phyloP scores from a whole-genome alignment of 768 basidiomycete genomes.

The Hericium coralloides region DNA sequence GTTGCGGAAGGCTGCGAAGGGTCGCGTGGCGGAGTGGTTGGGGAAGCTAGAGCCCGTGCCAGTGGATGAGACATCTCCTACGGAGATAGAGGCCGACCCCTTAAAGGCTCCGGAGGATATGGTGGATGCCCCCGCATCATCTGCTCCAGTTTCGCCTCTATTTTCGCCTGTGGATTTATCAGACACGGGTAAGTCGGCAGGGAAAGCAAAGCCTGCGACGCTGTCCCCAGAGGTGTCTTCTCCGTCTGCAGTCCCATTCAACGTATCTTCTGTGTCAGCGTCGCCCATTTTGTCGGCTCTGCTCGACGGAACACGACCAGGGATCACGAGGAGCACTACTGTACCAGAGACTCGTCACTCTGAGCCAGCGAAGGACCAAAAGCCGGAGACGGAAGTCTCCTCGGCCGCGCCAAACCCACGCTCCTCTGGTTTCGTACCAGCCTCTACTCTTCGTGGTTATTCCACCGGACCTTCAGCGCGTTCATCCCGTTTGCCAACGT shows the following conservation, averaged over 20 bases:
- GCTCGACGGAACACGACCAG: background rate
- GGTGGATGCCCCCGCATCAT: background rate
- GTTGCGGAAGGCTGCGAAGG: constrained; percentile 44
- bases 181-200: background rate
- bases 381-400: background rate
- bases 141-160: background rate
- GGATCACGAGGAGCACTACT: background rate
- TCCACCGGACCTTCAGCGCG: background rate
- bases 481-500: background rate
- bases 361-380: constrained; percentile 13
- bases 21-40: constrained; percentile 72
- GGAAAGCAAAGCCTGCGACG: too few relatives aligned
- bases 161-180: background rate
- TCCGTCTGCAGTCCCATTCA: background rate
- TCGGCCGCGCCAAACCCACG: constrained; percentile 54
- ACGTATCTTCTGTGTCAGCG: background rate
- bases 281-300: background rate
- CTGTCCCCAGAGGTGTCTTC: background rate
- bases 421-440: constrained; percentile 68
- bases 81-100: background rate
- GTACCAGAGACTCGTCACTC: background rate
- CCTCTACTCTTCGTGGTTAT: constrained; percentile 38
- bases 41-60: constrained; percentile 45
- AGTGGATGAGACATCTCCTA: too few relatives aligned
- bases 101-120: background rate